phyloP scores from a whole-genome alignment of 306 rosid species.

The Lupinus albus region DNA sequence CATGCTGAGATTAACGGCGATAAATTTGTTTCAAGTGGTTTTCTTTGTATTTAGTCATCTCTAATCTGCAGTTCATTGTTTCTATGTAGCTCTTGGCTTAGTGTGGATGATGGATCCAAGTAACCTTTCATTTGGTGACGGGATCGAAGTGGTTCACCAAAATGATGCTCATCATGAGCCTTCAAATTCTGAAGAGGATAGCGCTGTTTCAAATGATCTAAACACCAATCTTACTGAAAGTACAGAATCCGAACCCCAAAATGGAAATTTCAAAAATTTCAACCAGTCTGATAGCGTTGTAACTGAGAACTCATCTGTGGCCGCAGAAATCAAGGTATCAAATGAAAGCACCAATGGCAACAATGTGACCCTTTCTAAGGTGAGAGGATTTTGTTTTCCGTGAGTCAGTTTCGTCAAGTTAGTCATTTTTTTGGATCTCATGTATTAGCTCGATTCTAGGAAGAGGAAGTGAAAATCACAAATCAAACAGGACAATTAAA shows the following conservation, averaged over 20 bases:
- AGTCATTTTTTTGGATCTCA: conserved; percentile 37
- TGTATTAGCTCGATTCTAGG: conserved; percentile 46
- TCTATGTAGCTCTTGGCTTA: conserved; percentile 49
- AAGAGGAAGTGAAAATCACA: conserved; percentile 48
- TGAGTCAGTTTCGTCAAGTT: conserved; percentile 9
- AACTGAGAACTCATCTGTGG: conserved; percentile 42
- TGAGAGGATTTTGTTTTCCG: conserved; percentile 34
- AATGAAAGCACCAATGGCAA: conserved; percentile 43
- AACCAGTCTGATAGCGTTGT: conserved; percentile 49
- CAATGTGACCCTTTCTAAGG: conserved; percentile 56
- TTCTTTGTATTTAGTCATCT: conserved; percentile 25
- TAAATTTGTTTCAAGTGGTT: not conserved
- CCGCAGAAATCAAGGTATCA: conserved; percentile 51
- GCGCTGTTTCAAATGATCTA: conserved; percentile 45
- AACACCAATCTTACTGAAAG: conserved; percentile 33
- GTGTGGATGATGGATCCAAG: conserved; percentile 69
- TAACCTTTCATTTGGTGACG: conserved; percentile 51
- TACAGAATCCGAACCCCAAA: conserved; percentile 45
- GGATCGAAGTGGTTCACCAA: conserved; percentile 61
- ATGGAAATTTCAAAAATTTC: conserved; percentile 49
- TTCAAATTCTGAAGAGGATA: conserved; percentile 46
- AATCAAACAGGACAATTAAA: conserved; percentile 47
- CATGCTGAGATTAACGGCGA: not conserved
- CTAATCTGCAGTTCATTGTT: conserved; percentile 20
- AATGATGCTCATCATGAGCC: conserved; percentile 63